Conservation (phyloP, 208 protist genomes). For the Kentomonas sorsogonicus region DNA sequence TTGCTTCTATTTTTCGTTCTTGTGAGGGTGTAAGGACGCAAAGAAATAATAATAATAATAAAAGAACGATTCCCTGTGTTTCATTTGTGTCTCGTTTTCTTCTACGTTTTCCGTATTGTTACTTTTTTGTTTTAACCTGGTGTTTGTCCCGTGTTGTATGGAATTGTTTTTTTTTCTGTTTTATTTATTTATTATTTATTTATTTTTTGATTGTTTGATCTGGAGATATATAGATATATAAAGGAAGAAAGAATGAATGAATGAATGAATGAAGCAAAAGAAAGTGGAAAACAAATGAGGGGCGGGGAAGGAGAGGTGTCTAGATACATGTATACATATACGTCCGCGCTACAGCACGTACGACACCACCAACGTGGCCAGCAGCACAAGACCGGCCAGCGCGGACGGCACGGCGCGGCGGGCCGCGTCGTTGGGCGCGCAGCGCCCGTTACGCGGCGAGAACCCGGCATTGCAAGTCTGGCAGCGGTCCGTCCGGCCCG, state of each 20-base stretch:
- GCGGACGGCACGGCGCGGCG: too few relatives aligned
- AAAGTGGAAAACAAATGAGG: conserved; percentile 8
- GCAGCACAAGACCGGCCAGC: too few relatives aligned
- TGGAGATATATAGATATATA: neutral
- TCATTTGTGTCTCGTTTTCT: neutral
- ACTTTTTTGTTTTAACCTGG: neutral
- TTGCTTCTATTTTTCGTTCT: too few relatives aligned
- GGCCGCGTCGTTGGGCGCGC: too few relatives aligned
- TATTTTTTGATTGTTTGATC: neutral
- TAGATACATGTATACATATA: too few relatives aligned
- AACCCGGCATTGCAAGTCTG: too few relatives aligned
- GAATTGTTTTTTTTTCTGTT: neutral
- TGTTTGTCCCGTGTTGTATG: neutral
- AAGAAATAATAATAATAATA: too few relatives aligned
- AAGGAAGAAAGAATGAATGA: conserved; percentile 13
- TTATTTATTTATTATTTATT: neutral
- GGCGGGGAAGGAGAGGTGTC: conserved; percentile 1
- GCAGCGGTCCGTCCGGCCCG: too few relatives aligned
- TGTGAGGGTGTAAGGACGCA: too few relatives aligned
- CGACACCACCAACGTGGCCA: too few relatives aligned
- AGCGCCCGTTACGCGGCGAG: too few relatives aligned
- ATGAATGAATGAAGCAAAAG: conserved; percentile 9
- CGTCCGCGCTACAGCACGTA: neutral
- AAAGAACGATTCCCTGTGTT: too few relatives aligned
- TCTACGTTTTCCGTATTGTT: neutral